Base-by-base conservation (phyloP, 2,329 filamentous ascomycete species). In the Hirsutella thompsonii region DNA sequence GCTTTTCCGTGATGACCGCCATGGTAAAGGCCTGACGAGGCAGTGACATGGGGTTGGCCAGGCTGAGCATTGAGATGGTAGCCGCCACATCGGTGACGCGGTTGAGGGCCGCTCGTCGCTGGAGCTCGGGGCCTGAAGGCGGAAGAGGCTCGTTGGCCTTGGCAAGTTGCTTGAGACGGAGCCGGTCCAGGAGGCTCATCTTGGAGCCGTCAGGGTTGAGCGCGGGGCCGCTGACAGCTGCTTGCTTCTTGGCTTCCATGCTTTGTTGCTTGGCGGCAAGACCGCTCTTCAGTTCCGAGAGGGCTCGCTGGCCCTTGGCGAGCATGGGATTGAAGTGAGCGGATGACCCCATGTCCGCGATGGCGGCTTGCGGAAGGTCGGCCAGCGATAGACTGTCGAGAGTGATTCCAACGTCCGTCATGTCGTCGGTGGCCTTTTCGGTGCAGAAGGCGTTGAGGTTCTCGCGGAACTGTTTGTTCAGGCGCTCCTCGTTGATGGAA, bases 131-230 rank as follows among this genome's bases (percentile, higher is more conserved):
- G 0, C 69, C 52, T 1, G 78, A 68, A 1, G 81, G 64, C 0
- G 80, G 76, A 0, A 70, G 57, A 4, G 69, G 57, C 55, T 79
- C 84, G 38, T 61, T 66, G 8, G 66, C 58, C 49, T 72, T 71
- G 55, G 73, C 67, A 49, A 70, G 59, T 49, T 83, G 75, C 64
- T 90, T 90, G 41, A 72, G 68, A 47, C 82, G 79, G 47, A 93
- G 74, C 38, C 83, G 80, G 57, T 89, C 83, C 43, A 92, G 69
- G 20, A 93, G 74, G 40, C 75, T 76, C 64, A 82, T 78, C 62
- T 79, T 68, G 36, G 60, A 58, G 35, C 63, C 68, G 38, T 67
- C 66, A 1, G 63, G 46, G 44, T 69, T 70, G 30, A 62, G 48
- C 42, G 18, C 9, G 3, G 32, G 32, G 32, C 18, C 18, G 32